phyloP scores from a whole-genome alignment of 2,329 filamentous ascomycete genomes.

The Trichoderma citrinoviride region DNA sequence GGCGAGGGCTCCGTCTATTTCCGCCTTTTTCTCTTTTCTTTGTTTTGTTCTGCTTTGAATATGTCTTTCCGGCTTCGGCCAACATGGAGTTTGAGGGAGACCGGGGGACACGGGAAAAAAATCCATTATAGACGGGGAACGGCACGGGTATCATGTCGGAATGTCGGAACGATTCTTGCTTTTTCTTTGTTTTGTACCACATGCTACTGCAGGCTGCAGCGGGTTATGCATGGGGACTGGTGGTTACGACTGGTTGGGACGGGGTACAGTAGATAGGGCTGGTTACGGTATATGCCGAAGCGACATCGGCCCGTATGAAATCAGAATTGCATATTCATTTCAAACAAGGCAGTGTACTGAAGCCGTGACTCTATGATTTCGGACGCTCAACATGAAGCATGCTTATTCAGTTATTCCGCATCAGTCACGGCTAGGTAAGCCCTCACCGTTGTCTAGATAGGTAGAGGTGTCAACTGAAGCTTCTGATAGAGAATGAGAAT shows the following conservation, averaged over 20 bases:
- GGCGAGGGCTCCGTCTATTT: not conserved
- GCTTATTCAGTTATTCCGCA: too few relatives aligned
- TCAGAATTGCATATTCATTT: not conserved
- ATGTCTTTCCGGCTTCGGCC: not conserved
- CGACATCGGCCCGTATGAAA: constrained; percentile 9
- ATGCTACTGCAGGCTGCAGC: not conserved
- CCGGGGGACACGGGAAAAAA: not conserved
- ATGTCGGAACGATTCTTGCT: constrained; percentile 2
- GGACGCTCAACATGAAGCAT: not conserved
- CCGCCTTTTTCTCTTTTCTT: not conserved
- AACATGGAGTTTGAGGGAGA: constrained; percentile 17
- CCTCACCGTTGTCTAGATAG: too few relatives aligned
- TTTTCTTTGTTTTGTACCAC: not conserved
- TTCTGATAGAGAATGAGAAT: too few relatives aligned
- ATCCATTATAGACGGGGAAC: not conserved
- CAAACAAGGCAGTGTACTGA: not conserved
- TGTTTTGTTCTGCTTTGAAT: not conserved
- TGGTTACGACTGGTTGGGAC: not conserved
- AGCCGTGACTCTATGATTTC: not conserved
- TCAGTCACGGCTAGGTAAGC: too few relatives aligned
- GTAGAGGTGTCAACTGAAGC: too few relatives aligned
- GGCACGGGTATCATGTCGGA: constrained; percentile 8
- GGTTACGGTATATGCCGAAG: not conserved
- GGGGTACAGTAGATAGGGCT: not conserved
- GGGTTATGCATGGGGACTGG: constrained; percentile 2